These are phyloP conservation scores for Didymosphaeria variabile DNA, from an alignment of 2,329 filamentous ascomycete genomes.

Conservation along the genomic window DNA sequence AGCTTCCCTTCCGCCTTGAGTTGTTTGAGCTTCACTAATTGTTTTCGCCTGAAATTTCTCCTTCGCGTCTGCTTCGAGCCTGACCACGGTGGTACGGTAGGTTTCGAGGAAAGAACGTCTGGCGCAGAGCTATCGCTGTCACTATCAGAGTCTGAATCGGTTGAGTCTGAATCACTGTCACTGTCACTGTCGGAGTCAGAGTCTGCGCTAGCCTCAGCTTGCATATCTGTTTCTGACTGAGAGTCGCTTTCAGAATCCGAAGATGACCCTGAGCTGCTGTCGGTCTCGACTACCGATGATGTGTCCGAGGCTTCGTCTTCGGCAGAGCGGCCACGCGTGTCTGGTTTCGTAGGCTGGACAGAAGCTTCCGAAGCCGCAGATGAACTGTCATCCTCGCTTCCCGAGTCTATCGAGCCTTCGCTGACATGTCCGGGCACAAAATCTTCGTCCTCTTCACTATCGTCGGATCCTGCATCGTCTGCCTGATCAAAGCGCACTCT, in stretches of 20 bases:
- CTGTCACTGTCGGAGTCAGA: slow-evolving; percentile 52
- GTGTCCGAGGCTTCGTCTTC: slow-evolving; percentile 35
- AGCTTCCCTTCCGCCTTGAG: slow-evolving; percentile 65
- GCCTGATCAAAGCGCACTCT: slow-evolving; percentile 36
- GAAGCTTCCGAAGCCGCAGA: slow-evolving; percentile 23
- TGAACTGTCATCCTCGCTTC: slow-evolving; percentile 23
- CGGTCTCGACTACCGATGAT: slow-evolving; percentile 28
- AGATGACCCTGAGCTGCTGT: slow-evolving; percentile 20
- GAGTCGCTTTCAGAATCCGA: slow-evolving; percentile 42
- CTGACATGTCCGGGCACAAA: slow-evolving; percentile 36
- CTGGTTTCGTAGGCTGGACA: background rate
- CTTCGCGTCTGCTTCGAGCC: slow-evolving; percentile 62
- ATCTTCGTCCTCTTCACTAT: slow-evolving; percentile 40
- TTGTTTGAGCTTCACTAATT: slow-evolving; percentile 58
- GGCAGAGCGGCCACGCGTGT: slow-evolving; percentile 9
- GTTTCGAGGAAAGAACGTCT: slow-evolving; percentile 31
- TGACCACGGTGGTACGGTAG: slow-evolving; percentile 54
- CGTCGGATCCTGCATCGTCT: slow-evolving; percentile 25
- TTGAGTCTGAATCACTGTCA: slow-evolving; percentile 39
- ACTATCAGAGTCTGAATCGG: slow-evolving; percentile 13
- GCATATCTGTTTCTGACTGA: slow-evolving; percentile 14
- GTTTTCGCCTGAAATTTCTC: slow-evolving; percentile 64
- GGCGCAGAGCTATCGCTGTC: slow-evolving; percentile 35
- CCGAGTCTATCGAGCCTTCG: slow-evolving; percentile 22
- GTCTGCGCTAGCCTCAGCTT: slow-evolving; percentile 29